These are phyloP conservation scores for Debaryomyces maramus DNA, from an alignment of 805 yeast genomes.

Conservation along the genomic window DNA sequence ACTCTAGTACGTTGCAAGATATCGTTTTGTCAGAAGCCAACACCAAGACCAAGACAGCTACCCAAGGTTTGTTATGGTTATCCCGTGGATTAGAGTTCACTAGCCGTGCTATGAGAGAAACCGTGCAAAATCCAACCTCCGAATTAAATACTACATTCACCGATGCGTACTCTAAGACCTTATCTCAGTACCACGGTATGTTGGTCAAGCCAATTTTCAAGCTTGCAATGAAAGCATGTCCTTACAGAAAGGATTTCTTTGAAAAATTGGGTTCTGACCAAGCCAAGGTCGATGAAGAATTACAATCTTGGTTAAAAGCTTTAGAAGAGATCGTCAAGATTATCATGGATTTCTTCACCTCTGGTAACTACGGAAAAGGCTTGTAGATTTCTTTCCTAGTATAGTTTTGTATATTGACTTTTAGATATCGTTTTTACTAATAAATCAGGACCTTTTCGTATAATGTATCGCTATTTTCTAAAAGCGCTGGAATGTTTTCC, in stretches of 20 bases:
- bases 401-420: neutral
- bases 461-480: no score
- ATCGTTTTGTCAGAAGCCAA: constrained; percentile 71
- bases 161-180: constrained; percentile 78
- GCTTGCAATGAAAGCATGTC: constrained; percentile 94
- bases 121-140: constrained; percentile 57
- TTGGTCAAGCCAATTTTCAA: constrained; percentile 83
- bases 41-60: constrained; percentile 71
- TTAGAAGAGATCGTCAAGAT: constrained; percentile 71
- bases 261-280: constrained; percentile 78
- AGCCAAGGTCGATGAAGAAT: constrained; percentile 62
- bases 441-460: no score
- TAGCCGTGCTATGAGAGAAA: constrained; percentile 84
- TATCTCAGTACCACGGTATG: constrained; percentile 79
- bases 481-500: no score
- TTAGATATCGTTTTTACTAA: no score
- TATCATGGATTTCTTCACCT: constrained; percentile 71
- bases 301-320: constrained; percentile 72
- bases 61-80: constrained; percentile 89
- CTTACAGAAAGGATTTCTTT: constrained; percentile 84
- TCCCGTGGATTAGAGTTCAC: constrained; percentile 85
- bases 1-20: constrained; percentile 70
- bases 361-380: constrained; percentile 88
- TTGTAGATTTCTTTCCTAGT: constrained; percentile 54
- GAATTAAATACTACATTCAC: constrained; percentile 81